Evolutionary conservation across 2,329 filamentous ascomycete species (phyloP), one percentile per base, ranked within the genome.

Genomic region (Beauveria sp.): DNA sequence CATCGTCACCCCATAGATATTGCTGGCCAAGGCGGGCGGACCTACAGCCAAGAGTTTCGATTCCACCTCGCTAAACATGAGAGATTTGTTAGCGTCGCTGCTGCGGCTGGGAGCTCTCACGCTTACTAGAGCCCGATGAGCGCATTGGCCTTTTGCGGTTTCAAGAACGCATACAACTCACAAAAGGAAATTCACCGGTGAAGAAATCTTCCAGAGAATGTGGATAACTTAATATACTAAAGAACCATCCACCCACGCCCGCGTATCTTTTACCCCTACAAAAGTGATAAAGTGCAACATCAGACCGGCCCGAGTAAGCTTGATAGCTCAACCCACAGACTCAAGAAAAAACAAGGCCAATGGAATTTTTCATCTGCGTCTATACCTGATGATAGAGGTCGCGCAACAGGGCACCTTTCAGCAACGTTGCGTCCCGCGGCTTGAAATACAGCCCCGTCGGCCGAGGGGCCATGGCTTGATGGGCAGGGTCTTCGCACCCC

Each of bases 391-490:
- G 8, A 34, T 41, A 12, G 5, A 44, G n/a, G 5, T 52, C 47
- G 6, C 47, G 37, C 26, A 10, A 12, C 37, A 44, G 26, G 7
- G 40, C 48, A 2, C 12, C 12, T 5, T 28, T 34, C 7, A 59
- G 56, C 24, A 26, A 20, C 12, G 24, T 46, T 12, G 40, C 34
- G 5, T 59, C 28, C 9, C 56, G n/a, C 4, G 56, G 56, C 26
- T 20, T 52, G 22, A 59, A 59, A 48, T 44, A 59, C 7, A 59
- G n/a, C 10, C 56, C 56, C 2, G 56, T 59, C 10, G 56, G 56
- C 9, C 56, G 48, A 12, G 47, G 56, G 24, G 56, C 56, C 56
- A 59, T 59, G 24, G 56, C 56, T 34, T 59, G 56, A 6, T 59
- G 47, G 14, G 46, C 47, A 5, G 56, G 9, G 16, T 16, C 22